Evolutionary conservation across 2,329 filamentous ascomycete species (phyloP).

Genomic region (Gnomoniopsis sp.): DNA sequence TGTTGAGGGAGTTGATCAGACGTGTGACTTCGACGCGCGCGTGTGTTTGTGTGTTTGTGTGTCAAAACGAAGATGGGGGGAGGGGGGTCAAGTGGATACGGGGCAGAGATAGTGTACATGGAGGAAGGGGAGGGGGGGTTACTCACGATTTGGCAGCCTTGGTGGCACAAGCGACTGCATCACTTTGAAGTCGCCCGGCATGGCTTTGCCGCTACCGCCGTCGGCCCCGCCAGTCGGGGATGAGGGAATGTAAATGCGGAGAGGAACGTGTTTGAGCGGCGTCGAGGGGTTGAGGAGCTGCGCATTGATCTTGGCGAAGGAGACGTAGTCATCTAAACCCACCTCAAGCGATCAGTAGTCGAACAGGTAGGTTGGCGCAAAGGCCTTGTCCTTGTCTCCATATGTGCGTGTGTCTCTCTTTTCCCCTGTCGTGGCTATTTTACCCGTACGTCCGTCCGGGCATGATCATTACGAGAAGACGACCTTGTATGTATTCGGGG

Average conservation of each 20-base stretch:
- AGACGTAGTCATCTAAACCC: slow-evolving; percentile 61
- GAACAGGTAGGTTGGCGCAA: not conserved
- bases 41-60: not conserved
- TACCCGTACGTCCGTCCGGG: too few relatives aligned
- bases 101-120: not conserved
- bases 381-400: too few relatives aligned
- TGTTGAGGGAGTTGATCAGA: too few relatives aligned
- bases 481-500: too few relatives aligned
- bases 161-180: slow-evolving; percentile 72
- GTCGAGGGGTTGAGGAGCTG: slow-evolving; percentile 74
- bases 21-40: too few relatives aligned
- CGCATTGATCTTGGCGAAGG: slow-evolving; percentile 72
- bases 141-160: slow-evolving; percentile 33
- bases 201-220: slow-evolving; percentile 25
- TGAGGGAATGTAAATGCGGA: slow-evolving; percentile 80
- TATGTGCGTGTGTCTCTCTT: not conserved
- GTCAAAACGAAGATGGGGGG: not conserved
- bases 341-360: not conserved
- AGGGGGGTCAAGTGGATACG: not conserved
- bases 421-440: too few relatives aligned
- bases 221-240: slow-evolving; percentile 42
- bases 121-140: not conserved
- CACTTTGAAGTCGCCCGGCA: slow-evolving; percentile 58
- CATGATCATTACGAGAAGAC: too few relatives aligned
- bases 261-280: slow-evolving; percentile 76